These are phyloP conservation scores for Ophiocordyceps robertsii DNA, from an alignment of 2,329 filamentous ascomycete genomes.

Conservation along the genomic window DNA sequence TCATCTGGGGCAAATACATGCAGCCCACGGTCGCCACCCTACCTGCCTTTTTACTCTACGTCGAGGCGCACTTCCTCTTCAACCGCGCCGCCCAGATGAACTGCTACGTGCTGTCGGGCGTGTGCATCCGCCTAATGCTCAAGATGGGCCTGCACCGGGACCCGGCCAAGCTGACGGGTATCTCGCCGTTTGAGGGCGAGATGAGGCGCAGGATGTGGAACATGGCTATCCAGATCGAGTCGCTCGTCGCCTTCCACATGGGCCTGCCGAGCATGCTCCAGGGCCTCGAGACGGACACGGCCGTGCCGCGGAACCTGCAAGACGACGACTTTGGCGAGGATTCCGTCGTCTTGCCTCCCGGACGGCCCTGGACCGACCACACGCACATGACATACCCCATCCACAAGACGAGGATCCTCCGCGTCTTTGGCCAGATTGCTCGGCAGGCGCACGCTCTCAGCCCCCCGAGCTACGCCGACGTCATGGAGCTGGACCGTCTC, in stretches of 20 bases:
- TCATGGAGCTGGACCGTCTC: slow-evolving; percentile 29
- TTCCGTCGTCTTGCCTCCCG: slow-evolving; percentile 37
- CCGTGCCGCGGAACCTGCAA: slow-evolving; percentile 45
- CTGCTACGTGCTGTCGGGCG: slow-evolving; percentile 37
- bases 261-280: slow-evolving; percentile 55
- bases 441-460: slow-evolving; percentile 34
- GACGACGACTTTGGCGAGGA: slow-evolving; percentile 53
- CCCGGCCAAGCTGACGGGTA: slow-evolving; percentile 33
- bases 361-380: slow-evolving; percentile 40
- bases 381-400: slow-evolving; percentile 42
- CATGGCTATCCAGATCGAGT: slow-evolving; percentile 43
- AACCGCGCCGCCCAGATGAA: slow-evolving; percentile 37
- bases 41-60: slow-evolving; percentile 36
- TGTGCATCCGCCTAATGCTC: slow-evolving; percentile 39
- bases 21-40: slow-evolving; percentile 34
- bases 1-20: slow-evolving; percentile 36
- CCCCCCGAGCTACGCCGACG: slow-evolving; percentile 32
- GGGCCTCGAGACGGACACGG: slow-evolving; percentile 48
- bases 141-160: slow-evolving; percentile 48
- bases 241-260: slow-evolving; percentile 53
- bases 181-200: slow-evolving; percentile 38
- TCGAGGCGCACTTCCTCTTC: slow-evolving; percentile 39
- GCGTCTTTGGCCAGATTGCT: slow-evolving; percentile 35
- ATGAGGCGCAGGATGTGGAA: slow-evolving; percentile 41
- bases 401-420: slow-evolving; percentile 29